These are phyloP conservation scores for Trifolium subterraneum DNA, from an alignment of 306 rosid species.

Conservation along the genomic window DNA sequence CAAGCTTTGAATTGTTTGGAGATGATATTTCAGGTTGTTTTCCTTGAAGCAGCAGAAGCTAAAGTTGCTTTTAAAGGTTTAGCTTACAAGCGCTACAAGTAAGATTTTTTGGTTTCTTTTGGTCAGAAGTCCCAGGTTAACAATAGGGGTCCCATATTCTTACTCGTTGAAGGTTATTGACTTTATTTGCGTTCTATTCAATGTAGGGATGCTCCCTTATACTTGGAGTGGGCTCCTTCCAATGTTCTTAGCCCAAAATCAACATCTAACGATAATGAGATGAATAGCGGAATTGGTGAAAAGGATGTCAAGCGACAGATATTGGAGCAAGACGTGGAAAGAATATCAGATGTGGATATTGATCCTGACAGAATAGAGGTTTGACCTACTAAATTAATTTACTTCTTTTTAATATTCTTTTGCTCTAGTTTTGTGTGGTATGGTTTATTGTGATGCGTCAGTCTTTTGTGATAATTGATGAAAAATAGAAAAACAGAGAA, in stretches of 20 bases:
- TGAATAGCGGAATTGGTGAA: slow-evolving; percentile 55
- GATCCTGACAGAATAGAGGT: slow-evolving; percentile 97
- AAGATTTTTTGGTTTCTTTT: slow-evolving; percentile 48
- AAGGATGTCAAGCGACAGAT: slow-evolving; percentile 67
- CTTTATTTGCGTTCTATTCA: slow-evolving; percentile 32
- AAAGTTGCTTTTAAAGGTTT: slow-evolving; percentile 85
- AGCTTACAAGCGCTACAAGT: slow-evolving; percentile 88
- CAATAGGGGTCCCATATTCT: slow-evolving; percentile 17
- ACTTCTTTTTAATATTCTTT: background rate
- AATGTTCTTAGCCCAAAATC: slow-evolving; percentile 65
- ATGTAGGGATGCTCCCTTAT: slow-evolving; percentile 84
- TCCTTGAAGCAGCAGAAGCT: slow-evolving; percentile 84
- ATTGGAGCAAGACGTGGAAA: slow-evolving; percentile 67
- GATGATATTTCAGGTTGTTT: slow-evolving; percentile 72
- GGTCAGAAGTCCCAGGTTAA: slow-evolving; percentile 8
- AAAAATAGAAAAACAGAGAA: slow-evolving; percentile 14
- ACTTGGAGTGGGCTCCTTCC: slow-evolving; percentile 95
- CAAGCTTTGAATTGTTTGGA: slow-evolving; percentile 43
- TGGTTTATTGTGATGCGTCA: slow-evolving; percentile 30
- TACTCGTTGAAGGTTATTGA: slow-evolving; percentile 37
- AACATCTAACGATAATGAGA: slow-evolving; percentile 51
- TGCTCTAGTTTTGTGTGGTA: slow-evolving; percentile 5
- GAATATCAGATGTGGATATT: slow-evolving; percentile 64
- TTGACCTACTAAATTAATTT: slow-evolving; percentile 39
- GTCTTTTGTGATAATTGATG: slow-evolving; percentile 19